phyloP scores from a whole-genome alignment of 2,329 filamentous ascomycete genomes.

The Diaporthe sp. region DNA sequence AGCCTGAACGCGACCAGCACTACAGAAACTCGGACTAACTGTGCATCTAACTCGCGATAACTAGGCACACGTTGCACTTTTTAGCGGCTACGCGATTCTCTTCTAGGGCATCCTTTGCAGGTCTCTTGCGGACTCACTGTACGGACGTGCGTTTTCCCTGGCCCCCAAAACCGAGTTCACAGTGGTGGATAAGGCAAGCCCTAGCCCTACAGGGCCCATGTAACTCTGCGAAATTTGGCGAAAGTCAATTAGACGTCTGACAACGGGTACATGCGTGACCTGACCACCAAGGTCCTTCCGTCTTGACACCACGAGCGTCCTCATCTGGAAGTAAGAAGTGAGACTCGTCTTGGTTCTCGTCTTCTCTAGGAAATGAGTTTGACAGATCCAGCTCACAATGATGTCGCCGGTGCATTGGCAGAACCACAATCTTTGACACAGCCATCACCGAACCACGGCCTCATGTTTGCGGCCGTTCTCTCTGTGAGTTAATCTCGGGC shows the following conservation, averaged over 20 bases:
- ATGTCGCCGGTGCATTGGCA: not conserved
- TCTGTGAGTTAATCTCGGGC: slow-evolving; percentile 7
- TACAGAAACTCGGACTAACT: not conserved
- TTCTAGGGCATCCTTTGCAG: not conserved
- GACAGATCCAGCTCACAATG: not conserved
- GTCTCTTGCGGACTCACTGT: not conserved
- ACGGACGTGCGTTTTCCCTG: not conserved
- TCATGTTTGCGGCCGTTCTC: not conserved
- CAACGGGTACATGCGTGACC: slow-evolving; percentile 37
- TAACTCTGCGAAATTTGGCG: slow-evolving; percentile 32
- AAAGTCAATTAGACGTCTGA: slow-evolving; percentile 40
- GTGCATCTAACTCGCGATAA: not conserved
- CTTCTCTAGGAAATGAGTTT: slow-evolving; percentile 4
- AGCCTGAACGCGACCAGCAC: not conserved
- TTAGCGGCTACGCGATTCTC: not conserved
- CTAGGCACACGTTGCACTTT: slow-evolving; percentile 12
- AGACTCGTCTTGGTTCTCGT: not conserved
- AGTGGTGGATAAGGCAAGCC: not conserved
- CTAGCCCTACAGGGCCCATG: slow-evolving; percentile 31
- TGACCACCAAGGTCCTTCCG: not conserved
- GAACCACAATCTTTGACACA: not conserved
- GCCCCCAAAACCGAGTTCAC: not conserved
- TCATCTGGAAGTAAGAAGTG: not conserved
- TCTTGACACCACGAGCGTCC: slow-evolving; percentile 16
- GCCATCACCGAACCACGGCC: not conserved